These are phyloP conservation scores for Neofusicoccum sp. DNA, from an alignment of 2,329 filamentous ascomycete genomes.

Conservation along the genomic window DNA sequence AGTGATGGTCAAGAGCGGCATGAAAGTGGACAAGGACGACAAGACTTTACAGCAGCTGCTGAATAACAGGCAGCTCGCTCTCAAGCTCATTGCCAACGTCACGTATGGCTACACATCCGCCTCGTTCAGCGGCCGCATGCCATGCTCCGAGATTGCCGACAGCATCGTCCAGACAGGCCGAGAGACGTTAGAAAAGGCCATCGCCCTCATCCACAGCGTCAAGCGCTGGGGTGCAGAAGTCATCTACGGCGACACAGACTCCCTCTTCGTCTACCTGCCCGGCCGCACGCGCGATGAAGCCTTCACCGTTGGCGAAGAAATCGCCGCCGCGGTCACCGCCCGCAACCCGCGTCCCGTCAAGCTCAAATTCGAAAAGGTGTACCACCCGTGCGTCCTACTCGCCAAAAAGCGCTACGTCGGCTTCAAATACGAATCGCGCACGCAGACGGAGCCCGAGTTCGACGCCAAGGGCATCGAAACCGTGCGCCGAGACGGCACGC, in stretches of 20 bases:
- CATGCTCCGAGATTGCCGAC: conserved; percentile 95
- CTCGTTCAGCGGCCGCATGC: conserved; percentile 95
- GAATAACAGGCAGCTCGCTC: conserved; percentile 88
- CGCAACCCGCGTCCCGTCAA: conserved; percentile 90
- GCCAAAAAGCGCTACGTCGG: conserved; percentile 98
- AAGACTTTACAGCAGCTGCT: conserved; percentile 79
- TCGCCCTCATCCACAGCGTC: conserved; percentile 86
- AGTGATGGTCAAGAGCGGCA: conserved; percentile 96
- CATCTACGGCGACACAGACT: conserved; percentile 97
- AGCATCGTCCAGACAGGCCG: conserved; percentile 95
- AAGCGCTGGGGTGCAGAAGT: conserved; percentile 91
- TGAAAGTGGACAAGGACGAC: conserved; percentile 91
- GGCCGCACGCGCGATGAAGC: conserved; percentile 84
- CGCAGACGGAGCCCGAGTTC: conserved; percentile 79
- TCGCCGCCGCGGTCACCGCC: conserved; percentile 79
- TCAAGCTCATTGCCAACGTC: conserved; percentile 97
- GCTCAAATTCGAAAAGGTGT: conserved; percentile 98
- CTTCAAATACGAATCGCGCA: conserved; percentile 84
- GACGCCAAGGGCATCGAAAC: conserved; percentile 99
- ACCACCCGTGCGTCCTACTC: conserved; percentile 88
- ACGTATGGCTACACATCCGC: conserved; percentile 98
- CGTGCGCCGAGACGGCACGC: conserved; percentile 88
- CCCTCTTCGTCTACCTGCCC: conserved; percentile 84
- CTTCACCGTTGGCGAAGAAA: conserved; percentile 89
- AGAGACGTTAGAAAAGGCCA: conserved; percentile 91